phyloP scores from a whole-genome alignment of 768 basidiomycete genomes.

The Pleurotus salmoneostramineus region DNA sequence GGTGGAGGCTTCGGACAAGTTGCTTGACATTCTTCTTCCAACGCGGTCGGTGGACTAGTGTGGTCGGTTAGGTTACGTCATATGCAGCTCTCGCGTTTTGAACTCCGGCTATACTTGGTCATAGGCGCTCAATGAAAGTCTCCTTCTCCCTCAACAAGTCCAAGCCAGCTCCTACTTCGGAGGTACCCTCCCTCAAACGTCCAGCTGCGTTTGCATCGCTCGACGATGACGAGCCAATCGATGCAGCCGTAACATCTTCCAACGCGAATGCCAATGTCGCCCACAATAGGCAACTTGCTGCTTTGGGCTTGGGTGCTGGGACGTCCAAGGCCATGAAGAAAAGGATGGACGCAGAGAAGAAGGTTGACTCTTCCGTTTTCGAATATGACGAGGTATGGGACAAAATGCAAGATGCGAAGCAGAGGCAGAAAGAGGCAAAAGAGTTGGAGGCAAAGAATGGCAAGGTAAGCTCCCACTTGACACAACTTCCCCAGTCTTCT shows the following conservation, averaged over 20 bases:
- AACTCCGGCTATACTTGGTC: slow-evolving; percentile 20
- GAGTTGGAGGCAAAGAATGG: slow-evolving; percentile 73
- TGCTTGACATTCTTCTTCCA: no score
- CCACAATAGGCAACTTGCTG: slow-evolving; percentile 51
- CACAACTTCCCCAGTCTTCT: neutral
- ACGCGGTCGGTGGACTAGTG: no score
- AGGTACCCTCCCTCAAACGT: slow-evolving; percentile 41
- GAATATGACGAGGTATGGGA: slow-evolving; percentile 98
- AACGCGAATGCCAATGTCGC: slow-evolving; percentile 30
- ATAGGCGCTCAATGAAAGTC: slow-evolving; percentile 63
- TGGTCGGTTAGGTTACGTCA: no score
- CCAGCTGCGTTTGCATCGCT: slow-evolving; percentile 61
- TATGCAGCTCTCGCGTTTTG: neutral
- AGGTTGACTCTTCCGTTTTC: slow-evolving; percentile 79
- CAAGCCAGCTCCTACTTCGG: slow-evolving; percentile 40
- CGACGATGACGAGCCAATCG: slow-evolving; percentile 58
- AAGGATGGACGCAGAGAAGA: slow-evolving; percentile 74
- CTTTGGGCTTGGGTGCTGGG: slow-evolving; percentile 56
- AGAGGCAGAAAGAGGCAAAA: slow-evolving; percentile 67
- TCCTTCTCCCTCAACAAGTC: slow-evolving; percentile 79
- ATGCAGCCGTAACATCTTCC: slow-evolving; percentile 43
- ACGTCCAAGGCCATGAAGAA: slow-evolving; percentile 66
- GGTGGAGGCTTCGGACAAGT: no score
- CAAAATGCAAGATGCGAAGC: slow-evolving; percentile 86
- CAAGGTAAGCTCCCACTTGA: slow-evolving; percentile 51